These are phyloP conservation scores for Xylaria sp. DNA, from an alignment of 2,329 filamentous ascomycete genomes.

Conservation along the genomic window DNA sequence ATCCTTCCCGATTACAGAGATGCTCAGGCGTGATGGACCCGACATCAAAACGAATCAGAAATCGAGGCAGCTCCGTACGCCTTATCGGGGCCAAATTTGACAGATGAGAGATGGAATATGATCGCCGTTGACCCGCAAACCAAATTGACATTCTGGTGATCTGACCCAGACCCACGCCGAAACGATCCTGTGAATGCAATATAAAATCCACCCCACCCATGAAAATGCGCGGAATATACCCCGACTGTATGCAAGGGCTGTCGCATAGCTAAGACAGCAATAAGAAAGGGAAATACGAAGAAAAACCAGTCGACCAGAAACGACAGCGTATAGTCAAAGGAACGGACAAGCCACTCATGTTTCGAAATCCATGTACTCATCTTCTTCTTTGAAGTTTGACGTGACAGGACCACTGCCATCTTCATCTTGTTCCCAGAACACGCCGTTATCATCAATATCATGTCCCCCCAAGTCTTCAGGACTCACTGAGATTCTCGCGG, in stretches of 20 bases:
- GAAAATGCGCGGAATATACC: constrained; percentile 36
- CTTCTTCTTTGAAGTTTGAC: constrained; percentile 90
- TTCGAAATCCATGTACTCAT: constrained; percentile 71
- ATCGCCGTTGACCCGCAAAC: constrained; percentile 20
- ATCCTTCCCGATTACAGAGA: constrained; percentile 35
- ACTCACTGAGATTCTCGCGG: constrained; percentile 62
- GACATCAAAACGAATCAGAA: constrained; percentile 25
- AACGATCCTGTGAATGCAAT: constrained; percentile 41
- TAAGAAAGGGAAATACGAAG: constrained; percentile 31
- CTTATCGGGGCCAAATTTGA: constrained; percentile 18
- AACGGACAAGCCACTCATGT: constrained; percentile 18
- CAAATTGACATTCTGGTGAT: constrained; percentile 32
- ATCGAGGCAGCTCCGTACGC: constrained; percentile 14
- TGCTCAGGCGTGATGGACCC: constrained; percentile 30
- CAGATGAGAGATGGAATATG: constrained; percentile 18
- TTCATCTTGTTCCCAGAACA: constrained; percentile 77
- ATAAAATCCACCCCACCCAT: constrained; percentile 34
- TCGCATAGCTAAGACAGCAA: constrained; percentile 28
- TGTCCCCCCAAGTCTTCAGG: constrained; percentile 58
- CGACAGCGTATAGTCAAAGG: not conserved
- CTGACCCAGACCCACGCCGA: constrained; percentile 35
- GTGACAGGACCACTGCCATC: constrained; percentile 74
- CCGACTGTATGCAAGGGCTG: constrained; percentile 33
- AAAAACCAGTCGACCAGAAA: constrained; percentile 17
- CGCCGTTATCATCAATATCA: constrained; percentile 63